Base-by-base conservation (phyloP, 129 eudicot species). In the Flaveria sonorensis region DNA sequence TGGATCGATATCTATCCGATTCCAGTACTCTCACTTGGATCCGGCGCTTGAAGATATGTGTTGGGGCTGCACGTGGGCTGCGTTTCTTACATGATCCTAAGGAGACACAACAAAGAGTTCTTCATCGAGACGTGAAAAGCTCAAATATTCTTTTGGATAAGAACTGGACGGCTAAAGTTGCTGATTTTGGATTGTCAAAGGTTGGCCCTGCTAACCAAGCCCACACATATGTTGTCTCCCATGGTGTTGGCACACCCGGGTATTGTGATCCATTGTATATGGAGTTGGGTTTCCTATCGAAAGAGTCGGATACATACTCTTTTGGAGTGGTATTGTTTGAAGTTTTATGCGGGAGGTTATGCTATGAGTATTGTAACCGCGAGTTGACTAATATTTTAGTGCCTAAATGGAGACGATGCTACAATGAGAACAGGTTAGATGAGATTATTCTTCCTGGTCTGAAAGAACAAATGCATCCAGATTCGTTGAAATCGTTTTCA, bases 81-180 rank as follows among this genome's bases (percentile, higher is more conserved):
- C 16, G 4, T 0, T 74, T 60, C n/a, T 7, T 74, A 20, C 78
- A 74, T 57, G 78, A 74, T 74, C 78, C 78, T 1, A 43, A 14
- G 57, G 70, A 7, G 10, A 3, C 59, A 23, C 70, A 74, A 14
- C 78, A 57, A 73, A 40, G 70, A 73, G 69, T 73, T 23, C 3
- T 73, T 61, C 68, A 73, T 73, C 16, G 77, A 42, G 78, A 59
- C 4, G 15, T 73, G 57, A 59, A 73, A 42, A 73, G 78, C 8
- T 36, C 43, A 42, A 73, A 73, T 5, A 75, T 63, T 3, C 28
- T 55, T 19, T 19, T 55, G 5, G 62, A 55, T 55, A 0, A 56
- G 14, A 56, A 20, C 10, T 56, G 28, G 14, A 55, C 14, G 28
- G 62, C 62, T 55, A 55, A 55, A 55, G 4, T 55, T 19, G 7